These are phyloP conservation scores for Beauveria brongniartii DNA, from an alignment of 2,329 filamentous ascomycete genomes.

Conservation along the genomic window DNA sequence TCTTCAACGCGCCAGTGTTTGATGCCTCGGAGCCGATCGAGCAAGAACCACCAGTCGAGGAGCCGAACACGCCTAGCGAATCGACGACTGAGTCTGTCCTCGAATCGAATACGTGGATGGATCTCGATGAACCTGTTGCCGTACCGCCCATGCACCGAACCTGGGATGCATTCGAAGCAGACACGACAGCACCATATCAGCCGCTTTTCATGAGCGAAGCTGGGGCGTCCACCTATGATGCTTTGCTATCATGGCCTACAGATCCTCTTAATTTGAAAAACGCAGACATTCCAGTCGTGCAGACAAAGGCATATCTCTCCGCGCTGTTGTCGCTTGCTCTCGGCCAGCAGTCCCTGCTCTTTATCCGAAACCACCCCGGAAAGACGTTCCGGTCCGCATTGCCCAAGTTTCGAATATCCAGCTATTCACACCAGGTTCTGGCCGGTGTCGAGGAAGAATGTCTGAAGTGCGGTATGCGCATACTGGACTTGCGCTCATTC, in stretches of 20 bases:
- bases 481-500: constrained; percentile 38
- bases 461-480: constrained; percentile 38
- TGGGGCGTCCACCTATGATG: constrained; percentile 58
- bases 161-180: constrained; percentile 60
- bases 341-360: constrained; percentile 65
- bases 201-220: constrained; percentile 61
- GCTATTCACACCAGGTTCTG: constrained; percentile 45
- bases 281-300: constrained; percentile 33
- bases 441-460: constrained; percentile 39
- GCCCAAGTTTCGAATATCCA: constrained; percentile 42
- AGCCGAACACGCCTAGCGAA: constrained; percentile 16
- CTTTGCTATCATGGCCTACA: constrained; percentile 38
- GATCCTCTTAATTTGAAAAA: constrained; percentile 34
- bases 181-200: constrained; percentile 25
- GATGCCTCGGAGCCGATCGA: background rate
- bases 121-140: constrained; percentile 24
- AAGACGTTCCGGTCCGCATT: constrained; percentile 44
- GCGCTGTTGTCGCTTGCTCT: constrained; percentile 60
- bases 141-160: constrained; percentile 43
- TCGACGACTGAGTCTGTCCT: constrained; percentile 1
- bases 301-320: constrained; percentile 40
- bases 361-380: constrained; percentile 47
- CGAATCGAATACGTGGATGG: constrained; percentile 40
- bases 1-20: constrained; percentile 32
- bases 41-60: constrained; percentile 7